phyloP scores from a whole-genome alignment of 768 basidiomycete species.

The Harrya chromipes region DNA sequence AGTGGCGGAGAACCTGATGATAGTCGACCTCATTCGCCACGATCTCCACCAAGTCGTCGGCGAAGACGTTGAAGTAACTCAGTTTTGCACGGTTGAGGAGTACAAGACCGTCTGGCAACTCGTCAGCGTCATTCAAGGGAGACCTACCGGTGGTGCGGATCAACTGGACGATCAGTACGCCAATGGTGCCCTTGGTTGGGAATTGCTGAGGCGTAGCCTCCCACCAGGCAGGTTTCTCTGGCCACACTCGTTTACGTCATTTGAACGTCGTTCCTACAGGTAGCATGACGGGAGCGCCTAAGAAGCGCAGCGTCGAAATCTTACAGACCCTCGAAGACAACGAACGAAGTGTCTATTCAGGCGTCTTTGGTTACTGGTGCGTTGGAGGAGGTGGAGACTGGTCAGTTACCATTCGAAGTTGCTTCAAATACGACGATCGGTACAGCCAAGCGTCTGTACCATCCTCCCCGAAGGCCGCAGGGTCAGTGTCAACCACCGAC shows the following conservation, averaged over 20 bases:
- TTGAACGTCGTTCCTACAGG: conserved; percentile 42
- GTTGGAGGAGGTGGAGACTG: conserved; percentile 88
- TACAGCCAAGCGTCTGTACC: conserved; percentile 11
- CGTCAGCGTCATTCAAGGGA: conserved; percentile 89
- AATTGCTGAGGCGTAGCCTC: conserved; percentile 72
- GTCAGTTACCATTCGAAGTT: conserved; percentile 92
- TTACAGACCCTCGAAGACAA: conserved; percentile 73
- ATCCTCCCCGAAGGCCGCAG: conserved; percentile 7
- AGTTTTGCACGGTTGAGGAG: conserved; percentile 86
- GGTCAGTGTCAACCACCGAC: conserved; percentile 11
- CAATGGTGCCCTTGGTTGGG: conserved; percentile 62
- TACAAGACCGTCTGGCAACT: conserved; percentile 95
- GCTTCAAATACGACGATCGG: conserved; percentile 65
- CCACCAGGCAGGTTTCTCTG: conserved; percentile 66
- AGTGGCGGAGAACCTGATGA: conserved; percentile 97
- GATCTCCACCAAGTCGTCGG: conserved; percentile 85
- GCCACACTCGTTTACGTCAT: neutral
- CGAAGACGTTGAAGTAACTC: conserved; percentile 74
- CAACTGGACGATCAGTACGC: conserved; percentile 36
- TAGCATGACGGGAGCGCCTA: conserved; percentile 97
- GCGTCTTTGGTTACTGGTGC: conserved; percentile 91
- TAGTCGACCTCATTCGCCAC: conserved; percentile 93
- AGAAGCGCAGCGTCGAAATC: conserved; percentile 90
- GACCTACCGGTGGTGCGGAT: conserved; percentile 35
- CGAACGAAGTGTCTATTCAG: conserved; percentile 82